Evolutionary conservation across 1,139 yeast genomes (phyloP), one percentile per base, ranked within the genome.

Genomic region (Candida gigantensis): DNA sequence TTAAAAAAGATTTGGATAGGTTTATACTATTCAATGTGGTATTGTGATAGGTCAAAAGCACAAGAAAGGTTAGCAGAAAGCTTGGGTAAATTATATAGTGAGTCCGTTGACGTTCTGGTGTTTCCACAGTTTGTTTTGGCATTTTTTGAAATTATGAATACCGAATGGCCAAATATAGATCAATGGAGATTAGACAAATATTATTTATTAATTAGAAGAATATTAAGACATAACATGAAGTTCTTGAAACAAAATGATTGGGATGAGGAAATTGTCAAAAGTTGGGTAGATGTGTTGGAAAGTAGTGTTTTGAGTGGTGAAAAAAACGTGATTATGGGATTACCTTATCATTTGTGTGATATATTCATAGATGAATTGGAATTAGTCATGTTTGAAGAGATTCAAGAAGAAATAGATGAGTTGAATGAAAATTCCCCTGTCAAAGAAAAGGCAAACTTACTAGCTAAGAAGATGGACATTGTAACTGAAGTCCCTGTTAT

Each of bases 1-100:
- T 71, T 81, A 49, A 84, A 84, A 49, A 89, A 90, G 58, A 68
- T 92, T 41, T 92, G 97, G 97, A 88, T 86, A 61, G 98, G 97
- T 7, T 71, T 92, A 34, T 92, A 84, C 61, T 92, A 73, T 58
- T 81, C 88, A 19, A 87, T 92, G 96, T 92, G 98, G 98, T 88
- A 84, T 62, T 79, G 95, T 55, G 98, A 92, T 61, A 78, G 94
- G 52, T 95, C 96, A 20, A 73, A 83, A 49, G 94, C 96, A 19
- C 98, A 92, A 62, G 96, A 89, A 58, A 68, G 82, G 41, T 68
- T 92, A 30, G 95, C 96, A 3, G 78, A 74, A 36, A 79, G 78
- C 34, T 67, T 92, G 44, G 95, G 94, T 0, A 71, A 64, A 34
- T 65, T 92, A 33, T 75, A 74, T 42, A 66, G 77, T 16, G 67